Percentiles rank a stretch among this genome's conserved stretches.
phyloP scores from a whole-genome alignment of 805 yeast genomes.

The Alloascoidea africana region DNA sequence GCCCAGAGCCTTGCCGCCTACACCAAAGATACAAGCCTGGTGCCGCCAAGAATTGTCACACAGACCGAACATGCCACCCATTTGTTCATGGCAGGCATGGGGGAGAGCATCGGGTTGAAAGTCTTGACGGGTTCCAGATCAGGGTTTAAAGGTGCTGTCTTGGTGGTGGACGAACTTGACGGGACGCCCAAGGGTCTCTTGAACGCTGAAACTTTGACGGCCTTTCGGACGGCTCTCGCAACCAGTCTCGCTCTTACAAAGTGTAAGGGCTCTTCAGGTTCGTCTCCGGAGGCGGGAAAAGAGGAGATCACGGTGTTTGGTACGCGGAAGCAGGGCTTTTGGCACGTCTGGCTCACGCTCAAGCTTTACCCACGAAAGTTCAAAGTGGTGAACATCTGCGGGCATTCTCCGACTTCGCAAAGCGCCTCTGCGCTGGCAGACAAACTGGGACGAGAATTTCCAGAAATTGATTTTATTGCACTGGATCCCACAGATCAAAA shows the following conservation, averaged over 20 bases:
- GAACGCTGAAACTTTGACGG: slow-evolving; percentile 31
- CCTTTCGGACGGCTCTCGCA: not conserved
- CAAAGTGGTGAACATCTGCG: not conserved
- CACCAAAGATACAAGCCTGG: slow-evolving; percentile 23
- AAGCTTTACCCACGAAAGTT: not conserved
- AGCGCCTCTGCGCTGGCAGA: not conserved
- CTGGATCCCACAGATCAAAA: not conserved
- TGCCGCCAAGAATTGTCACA: slow-evolving; percentile 40
- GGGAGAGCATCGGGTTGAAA: slow-evolving; percentile 41
- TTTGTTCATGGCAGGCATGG: slow-evolving; percentile 53
- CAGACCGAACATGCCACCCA: slow-evolving; percentile 29
- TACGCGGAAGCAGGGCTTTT: not conserved
- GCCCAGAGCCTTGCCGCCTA: not conserved
- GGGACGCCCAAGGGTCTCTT: slow-evolving; percentile 39
- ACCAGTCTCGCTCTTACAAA: not conserved
- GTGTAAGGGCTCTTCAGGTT: too few species aligned
- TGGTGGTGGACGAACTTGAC: slow-evolving; percentile 30
- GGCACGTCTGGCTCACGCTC: not conserved
- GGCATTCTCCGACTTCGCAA: not conserved
- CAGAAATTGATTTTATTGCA: not conserved
- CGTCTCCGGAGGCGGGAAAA: too few species aligned
- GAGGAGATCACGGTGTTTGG: not conserved
- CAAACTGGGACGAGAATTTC: not conserved
- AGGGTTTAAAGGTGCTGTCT: slow-evolving; percentile 46
- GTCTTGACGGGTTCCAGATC: slow-evolving; percentile 39